These are phyloP conservation scores for Nannizziopsis arthrosporioides DNA, from an alignment of 2,329 filamentous ascomycete species.

Conservation along the genomic window DNA sequence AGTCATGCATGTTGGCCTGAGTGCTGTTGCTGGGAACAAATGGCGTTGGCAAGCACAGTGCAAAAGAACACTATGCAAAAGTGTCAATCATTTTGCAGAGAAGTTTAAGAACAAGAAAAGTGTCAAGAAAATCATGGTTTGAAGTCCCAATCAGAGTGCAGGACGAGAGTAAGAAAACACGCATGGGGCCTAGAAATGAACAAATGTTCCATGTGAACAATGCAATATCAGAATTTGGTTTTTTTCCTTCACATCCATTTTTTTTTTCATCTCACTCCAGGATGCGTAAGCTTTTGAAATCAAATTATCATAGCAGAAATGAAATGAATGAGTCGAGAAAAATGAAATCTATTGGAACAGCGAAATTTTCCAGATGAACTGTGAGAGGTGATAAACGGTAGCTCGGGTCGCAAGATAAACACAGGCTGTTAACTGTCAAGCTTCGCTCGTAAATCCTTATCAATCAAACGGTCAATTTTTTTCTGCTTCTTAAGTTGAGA, in stretches of 20 bases:
- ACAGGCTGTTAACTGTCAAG: slow-evolving; percentile 35
- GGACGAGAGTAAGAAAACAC: no score
- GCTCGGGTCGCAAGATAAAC: background rate
- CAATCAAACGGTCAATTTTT: slow-evolving; percentile 44
- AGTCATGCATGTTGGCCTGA: background rate
- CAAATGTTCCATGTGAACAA: no score
- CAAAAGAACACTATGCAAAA: slow-evolving; percentile 3
- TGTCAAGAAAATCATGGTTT: no score
- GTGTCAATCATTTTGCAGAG: background rate
- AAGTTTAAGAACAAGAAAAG: no score
- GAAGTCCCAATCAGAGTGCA: no score
- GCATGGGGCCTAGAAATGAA: no score
- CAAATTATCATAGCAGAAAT: background rate
- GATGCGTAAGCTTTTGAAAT: no score
- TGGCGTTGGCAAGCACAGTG: background rate
- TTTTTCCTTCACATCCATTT: no score
- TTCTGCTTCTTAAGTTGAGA: slow-evolving; percentile 45
- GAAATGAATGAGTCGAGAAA: slow-evolving; percentile 1
- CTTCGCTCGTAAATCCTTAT: slow-evolving; percentile 40
- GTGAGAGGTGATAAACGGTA: background rate
- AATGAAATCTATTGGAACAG: slow-evolving; percentile 4
- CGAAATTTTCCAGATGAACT: background rate
- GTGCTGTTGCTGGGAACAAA: background rate
- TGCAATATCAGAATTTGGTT: no score
- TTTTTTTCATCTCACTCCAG: no score